phyloP scores from a whole-genome alignment of 139 green algal genomes.

The Ostreobium quekettii region DNA sequence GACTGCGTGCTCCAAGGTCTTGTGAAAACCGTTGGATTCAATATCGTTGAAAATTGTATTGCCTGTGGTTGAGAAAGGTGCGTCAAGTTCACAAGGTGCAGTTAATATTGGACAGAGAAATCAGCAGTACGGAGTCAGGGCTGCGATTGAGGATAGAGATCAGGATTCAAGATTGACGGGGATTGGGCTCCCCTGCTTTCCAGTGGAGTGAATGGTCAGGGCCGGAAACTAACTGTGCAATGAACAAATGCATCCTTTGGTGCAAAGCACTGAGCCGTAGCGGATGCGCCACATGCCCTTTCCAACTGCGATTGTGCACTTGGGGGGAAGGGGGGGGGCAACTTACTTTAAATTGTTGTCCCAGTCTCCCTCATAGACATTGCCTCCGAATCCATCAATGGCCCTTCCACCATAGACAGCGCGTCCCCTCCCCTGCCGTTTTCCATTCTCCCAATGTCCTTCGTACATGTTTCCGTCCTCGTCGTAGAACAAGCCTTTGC shows the following conservation, averaged over 20 bases:
- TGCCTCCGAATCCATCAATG: slow-evolving; percentile 46
- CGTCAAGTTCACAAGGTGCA: too few relatives aligned
- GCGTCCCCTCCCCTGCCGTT: slow-evolving; percentile 38
- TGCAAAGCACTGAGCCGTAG: background rate
- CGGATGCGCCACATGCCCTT: background rate
- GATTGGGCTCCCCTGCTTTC: too few relatives aligned
- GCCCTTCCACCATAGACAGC: slow-evolving; percentile 49
- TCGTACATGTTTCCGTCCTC: slow-evolving; percentile 60
- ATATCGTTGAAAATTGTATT: too few relatives aligned
- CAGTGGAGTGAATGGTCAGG: background rate
- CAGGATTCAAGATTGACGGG: too few relatives aligned
- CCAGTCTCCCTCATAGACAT: slow-evolving; percentile 65
- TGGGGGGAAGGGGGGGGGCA: too few relatives aligned
- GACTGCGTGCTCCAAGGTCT: too few relatives aligned
- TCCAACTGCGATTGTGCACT: background rate
- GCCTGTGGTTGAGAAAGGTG: too few relatives aligned
- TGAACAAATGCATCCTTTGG: background rate
- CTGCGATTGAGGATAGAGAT: too few relatives aligned
- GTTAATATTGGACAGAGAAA: too few relatives aligned
- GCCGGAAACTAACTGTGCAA: background rate
- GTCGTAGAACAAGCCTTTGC: slow-evolving; percentile 50
- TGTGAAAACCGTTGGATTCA: too few relatives aligned
- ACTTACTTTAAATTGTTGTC: slow-evolving; percentile 48
- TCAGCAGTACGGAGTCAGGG: too few relatives aligned
- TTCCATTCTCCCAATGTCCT: slow-evolving; percentile 45